Evolutionary conservation across 768 basidiomycete genomes (phyloP).

Genomic region (Mycena latifolia): DNA sequence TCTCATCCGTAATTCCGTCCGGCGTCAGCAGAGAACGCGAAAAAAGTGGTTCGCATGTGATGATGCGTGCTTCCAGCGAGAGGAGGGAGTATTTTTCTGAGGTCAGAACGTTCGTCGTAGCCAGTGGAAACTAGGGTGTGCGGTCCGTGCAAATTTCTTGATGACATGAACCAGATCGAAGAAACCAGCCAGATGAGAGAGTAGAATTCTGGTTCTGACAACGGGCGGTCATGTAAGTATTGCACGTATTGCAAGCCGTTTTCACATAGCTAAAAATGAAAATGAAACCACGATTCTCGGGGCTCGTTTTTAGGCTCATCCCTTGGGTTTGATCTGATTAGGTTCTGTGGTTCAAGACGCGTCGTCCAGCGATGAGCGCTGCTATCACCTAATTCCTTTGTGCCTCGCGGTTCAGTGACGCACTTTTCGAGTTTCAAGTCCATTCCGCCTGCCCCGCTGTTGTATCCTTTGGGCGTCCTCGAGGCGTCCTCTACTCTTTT

Average conservation of each 20-base stretch:
- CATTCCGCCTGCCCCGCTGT: no score
- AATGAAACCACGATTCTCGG: constrained; percentile 5
- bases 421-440: no score
- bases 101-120: constrained; percentile 13
- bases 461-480: no score
- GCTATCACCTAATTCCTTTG: no score
- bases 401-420: no score
- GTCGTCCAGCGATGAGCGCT: no score
- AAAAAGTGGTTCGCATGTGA: constrained; percentile 15
- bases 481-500: no score
- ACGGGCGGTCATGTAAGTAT: constrained; percentile 4
- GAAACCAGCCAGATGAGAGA: constrained; percentile 13
- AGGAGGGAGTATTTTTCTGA: constrained; percentile 3
- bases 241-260: constrained; percentile 15
- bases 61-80: constrained; percentile 1
- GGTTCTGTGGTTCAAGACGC: no score
- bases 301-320: no score
- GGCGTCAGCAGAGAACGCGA: constrained; percentile 11
- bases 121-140: constrained; percentile 11
- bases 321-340: no score
- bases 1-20: constrained; percentile 13
- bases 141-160: constrained; percentile 13
- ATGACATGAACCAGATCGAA: constrained; percentile 9
- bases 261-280: constrained; percentile 13
- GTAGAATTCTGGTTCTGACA: constrained; percentile 5